Base-by-base conservation (phyloP, 129 eudicot species). In the Chrysanthemum lavandulifolium region DNA sequence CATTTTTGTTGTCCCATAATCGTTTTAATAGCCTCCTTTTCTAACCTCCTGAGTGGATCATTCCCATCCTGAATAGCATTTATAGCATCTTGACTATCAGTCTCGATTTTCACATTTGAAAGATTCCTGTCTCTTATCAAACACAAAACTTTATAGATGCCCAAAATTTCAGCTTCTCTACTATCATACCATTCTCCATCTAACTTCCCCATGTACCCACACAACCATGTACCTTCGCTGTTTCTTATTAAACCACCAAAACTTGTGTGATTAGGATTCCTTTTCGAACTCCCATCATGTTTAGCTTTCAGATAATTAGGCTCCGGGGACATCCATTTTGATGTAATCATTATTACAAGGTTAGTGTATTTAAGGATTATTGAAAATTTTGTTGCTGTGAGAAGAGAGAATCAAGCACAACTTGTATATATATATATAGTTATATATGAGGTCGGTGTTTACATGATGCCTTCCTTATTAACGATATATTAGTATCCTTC, bases 181-280 rank as follows among this genome's bases (percentile, higher is more conserved):
- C 58, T n/a, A 25, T 25, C 61, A 43, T 70, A 16, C 0, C 33
- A 14, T 16, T 64, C 14, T 5, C 65, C 74, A 14, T 5, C 14
- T 73, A 76, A 67, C 52, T 59, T 76, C 1, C n/a, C 79, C 66
- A 68, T 67, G 45, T 76, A 76, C 3, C 70, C 81, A 14, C 70
- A 60, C 43, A 77, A 0, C 70, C 75, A 77, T 60, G 25, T 76
- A 1, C 71, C 70, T 0, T 60, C 12, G 9, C 16, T 5, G 2
- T 77, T 69, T 48, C 76, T 12, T 4, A 61, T 68, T 16, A 76
- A 18, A 13, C 80, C 80, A 19, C 74, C 81, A 45, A 11, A 59
- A 25, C 81, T 69, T 4, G 76, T 59, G 3, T 55, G 55, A 31
- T 63, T 69, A 3, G 75, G 71, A 19, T 77, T 68, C 16, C 76